Base-by-base conservation (phyloP, 306 rosid species). In the Ochetophila trinervis region DNA sequence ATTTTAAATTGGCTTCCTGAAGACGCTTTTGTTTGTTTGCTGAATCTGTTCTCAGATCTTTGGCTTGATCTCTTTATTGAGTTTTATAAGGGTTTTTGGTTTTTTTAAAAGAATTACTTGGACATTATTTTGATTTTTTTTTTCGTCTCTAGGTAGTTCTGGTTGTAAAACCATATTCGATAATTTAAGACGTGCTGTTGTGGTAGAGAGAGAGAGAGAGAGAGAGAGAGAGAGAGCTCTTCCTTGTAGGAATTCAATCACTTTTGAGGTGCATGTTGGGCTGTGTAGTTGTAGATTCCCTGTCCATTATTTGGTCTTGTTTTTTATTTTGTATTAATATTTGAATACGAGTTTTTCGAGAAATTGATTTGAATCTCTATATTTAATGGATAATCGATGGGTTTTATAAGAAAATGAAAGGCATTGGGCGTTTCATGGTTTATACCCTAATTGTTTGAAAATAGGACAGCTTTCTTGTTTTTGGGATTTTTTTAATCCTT, bases 241-340 rank as follows among this genome's bases (percentile, higher is more conserved):
- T 32, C 57, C 55, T 36, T 11, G 14, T 63, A 19, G 45, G 45
- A 40, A 6, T 40, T 21, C 8, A 18, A 23, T 61, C 68, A 52
- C 30, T 68, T 52, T 9, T 52, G 67, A 21, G 35, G 61, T 72
- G 23, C n/a, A 2, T 37, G n/a, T 55, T 50, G 34, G 57, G 57
- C 16, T 63, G 49, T 48, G 53, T 60, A 63, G 42, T 44, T 23
- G 62, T 44, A 69, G 62, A 74, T 73, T 79, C 79, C 54, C 55
- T 30, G 62, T 53, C 73, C 57, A 50, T 62, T 23, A 51, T 62
- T 58, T 60, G 6, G 52, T 42, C 60, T 62, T 71, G 16, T 53
- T 59, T 7, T 27, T 35, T 11, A 37, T 18, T 45, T 17, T 18
- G 19, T 30, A 5, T 51, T 30, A 22, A 24, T 24, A 6, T 19